Evolutionary conservation across 257 asterid genomes (phyloP), one percentile per base, ranked within the genome.

Genomic region (Mentha longifolia): DNA sequence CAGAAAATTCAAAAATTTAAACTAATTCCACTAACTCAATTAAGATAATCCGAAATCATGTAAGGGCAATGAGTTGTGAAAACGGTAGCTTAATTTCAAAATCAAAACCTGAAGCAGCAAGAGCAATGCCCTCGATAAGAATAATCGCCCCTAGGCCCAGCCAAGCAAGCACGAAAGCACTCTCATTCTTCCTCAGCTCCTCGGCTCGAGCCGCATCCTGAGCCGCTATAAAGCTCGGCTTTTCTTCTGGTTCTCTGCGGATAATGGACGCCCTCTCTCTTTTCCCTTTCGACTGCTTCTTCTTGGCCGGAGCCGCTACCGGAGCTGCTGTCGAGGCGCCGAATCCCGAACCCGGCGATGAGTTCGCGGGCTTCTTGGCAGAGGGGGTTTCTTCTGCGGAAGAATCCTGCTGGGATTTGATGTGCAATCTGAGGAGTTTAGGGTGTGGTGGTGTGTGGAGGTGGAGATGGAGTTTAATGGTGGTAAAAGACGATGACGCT

Each of bases 91-190:
- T 1, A 56, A 73, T 17, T 6, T 15, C 9, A 5, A 45, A 67
- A 51, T n/a, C 65, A 37, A 42, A 57, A 94, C 98, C 98, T 67
- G 97, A 94, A 31, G 96, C 92, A 57, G 98, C 84, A 80, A 94
- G 96, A 74, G 82, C 81, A 61, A 91, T 73, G 33, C 97, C 97
- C 83, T 91, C 75, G 9, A 84, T 42, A 52, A 94, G 86, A 69
- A 94, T 89, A 57, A 91, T 72, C 6, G 73, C 87, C 42, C 96
- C 99, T 61, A 94, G 91, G 16, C 95, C 98, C 42, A 86, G 76
- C 98, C 97, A 94, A 85, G 96, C 85, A 51, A 94, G 91, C 78
- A 91, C 78, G 83, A 94, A 94, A 46, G 96, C 97, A 56, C 82
- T 81, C 86, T 91, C 98, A 47, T 79, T 86, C 85, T 88, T 85